Percentiles rank a stretch among this genome's conserved stretches.
phyloP scores from a whole-genome alignment of 2,329 filamentous ascomycete species.

The Fusarium mundagurra region DNA sequence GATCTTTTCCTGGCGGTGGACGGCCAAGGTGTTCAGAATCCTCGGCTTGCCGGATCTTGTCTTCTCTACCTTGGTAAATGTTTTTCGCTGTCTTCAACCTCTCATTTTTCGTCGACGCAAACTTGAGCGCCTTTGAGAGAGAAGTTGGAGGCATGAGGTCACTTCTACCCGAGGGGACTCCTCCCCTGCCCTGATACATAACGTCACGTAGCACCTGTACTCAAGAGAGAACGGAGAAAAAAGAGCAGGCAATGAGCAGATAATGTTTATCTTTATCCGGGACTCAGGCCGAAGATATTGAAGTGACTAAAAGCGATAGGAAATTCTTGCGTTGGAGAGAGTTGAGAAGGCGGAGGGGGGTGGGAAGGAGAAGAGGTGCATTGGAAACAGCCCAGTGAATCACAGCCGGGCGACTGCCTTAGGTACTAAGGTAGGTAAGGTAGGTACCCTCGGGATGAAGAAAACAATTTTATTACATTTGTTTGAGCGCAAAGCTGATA shows the following conservation, averaged over 20 bases:
- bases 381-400: not conserved
- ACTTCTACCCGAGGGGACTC: not conserved
- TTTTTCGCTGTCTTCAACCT: conserved; percentile 34
- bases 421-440: not conserved
- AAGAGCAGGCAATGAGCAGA: not conserved
- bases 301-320: not conserved
- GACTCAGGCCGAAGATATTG: not conserved
- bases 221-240: not conserved
- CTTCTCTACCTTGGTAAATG: conserved; percentile 33
- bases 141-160: not conserved
- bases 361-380: not conserved
- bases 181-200: conserved; percentile 11
- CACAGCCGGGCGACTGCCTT: not conserved
- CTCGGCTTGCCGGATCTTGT: conserved; percentile 21
- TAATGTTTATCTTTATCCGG: not conserved
- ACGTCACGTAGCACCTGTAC: not conserved
- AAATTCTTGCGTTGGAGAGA: not conserved
- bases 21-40: conserved; percentile 36
- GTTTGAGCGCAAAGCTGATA: not conserved
- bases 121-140: not conserved
- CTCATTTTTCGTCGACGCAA: conserved; percentile 4
- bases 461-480: not conserved
- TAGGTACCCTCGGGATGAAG: not conserved
- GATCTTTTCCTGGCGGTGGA: conserved; percentile 34
- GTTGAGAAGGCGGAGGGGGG: not conserved